Evolutionary conservation across 2,329 filamentous ascomycete genomes (phyloP), one percentile per base, ranked within the genome.

Genomic region (Beauveria scarabaeidicola): DNA sequence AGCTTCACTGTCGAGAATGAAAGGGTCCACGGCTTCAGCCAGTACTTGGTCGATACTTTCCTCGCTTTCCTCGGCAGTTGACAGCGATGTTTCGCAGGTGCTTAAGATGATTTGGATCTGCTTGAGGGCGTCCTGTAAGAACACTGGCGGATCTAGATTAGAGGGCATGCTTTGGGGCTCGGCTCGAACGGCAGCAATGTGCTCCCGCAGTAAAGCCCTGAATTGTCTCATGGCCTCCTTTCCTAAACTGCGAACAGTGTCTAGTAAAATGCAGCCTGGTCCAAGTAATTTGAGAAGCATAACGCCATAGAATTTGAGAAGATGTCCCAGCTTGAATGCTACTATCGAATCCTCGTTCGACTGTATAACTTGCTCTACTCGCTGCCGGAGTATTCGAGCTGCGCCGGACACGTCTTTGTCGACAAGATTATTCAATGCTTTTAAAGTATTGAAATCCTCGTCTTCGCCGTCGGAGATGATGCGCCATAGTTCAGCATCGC

Each of bases 341-440:
- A 91, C 77, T 21, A 95, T 90, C 0, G 88, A 88, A 61, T 97
- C 92, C 66, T 97, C 92, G 70, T 96, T 93, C 62, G 89, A 89
- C 67, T 96, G 91, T 17, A 97, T 88, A 21, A 96, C 89, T 67
- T 97, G 89, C 71, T 97, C 92, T 56, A 95, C 85, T 36, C 93
- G 83, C 71, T 97, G 92, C 27, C 89, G 86, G n/a, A 97, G 74
- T n/a, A 92, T 84, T 23, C 90, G 84, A 41, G 88, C 85, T 4
- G 93, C 91, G 0, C 90, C 90, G 2, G 85, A 84, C 51, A 97
- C 79, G 67, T 96, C 89, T 41, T 91, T 86, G 68, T 93, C 92
- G 27, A 97, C 90, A 3, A 99, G 81, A 63, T 94, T 86, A 64
- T 90, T 89, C 21, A 97, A 78, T 1, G 92, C 90, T 70, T 88